phyloP scores from a whole-genome alignment of 2,329 filamentous ascomycete species.

The Fusarium buharicum region DNA sequence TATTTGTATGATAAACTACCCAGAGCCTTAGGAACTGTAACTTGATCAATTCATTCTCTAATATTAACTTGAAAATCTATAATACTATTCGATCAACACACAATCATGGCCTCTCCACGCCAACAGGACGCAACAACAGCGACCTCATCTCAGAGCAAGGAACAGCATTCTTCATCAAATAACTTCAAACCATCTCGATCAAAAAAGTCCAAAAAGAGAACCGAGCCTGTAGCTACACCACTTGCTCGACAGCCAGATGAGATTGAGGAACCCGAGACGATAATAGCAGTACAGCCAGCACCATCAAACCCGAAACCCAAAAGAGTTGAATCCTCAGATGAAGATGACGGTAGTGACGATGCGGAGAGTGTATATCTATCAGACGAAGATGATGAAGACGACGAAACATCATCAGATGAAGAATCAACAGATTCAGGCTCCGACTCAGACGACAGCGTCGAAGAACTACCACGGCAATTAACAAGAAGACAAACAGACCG shows the following conservation, averaged over 20 bases:
- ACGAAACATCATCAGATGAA: conserved; percentile 24
- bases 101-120: conserved; percentile 17
- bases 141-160: conserved; percentile 12
- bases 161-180: conserved; percentile 8
- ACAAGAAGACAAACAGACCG: conserved; percentile 20
- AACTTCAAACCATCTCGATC: conserved; percentile 2
- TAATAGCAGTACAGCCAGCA: conserved; percentile 8
- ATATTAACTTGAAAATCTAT: neutral
- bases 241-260: conserved; percentile 30
- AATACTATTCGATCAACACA: neutral
- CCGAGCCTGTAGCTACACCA: neutral
- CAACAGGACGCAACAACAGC: conserved; percentile 16
- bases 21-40: neutral
- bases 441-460: conserved; percentile 25
- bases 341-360: conserved; percentile 24
- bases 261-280: conserved; percentile 32
- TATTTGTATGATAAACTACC: conserved; percentile 7
- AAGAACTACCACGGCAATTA: conserved; percentile 27
- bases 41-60: neutral
- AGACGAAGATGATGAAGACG: conserved; percentile 23
- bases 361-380: conserved; percentile 39
- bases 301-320: conserved; percentile 17
- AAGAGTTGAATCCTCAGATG: conserved; percentile 20
- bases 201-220: conserved; percentile 7
- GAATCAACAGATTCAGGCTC: conserved; percentile 29